Base-by-base conservation (phyloP, 2,329 filamentous ascomycete species). In the Ophiobolus disseminans region DNA sequence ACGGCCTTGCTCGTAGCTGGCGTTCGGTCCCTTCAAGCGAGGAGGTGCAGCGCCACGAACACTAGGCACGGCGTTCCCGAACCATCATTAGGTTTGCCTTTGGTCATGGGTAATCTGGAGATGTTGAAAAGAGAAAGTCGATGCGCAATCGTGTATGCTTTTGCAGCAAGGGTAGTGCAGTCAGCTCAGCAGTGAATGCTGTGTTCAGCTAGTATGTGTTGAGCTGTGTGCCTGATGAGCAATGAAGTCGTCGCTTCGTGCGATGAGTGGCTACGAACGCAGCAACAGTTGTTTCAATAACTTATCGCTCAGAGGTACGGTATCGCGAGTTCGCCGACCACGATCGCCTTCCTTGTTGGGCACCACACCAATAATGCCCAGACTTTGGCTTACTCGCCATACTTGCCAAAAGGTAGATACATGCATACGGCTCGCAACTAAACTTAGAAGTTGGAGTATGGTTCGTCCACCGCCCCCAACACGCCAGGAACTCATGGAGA, bases 1-100 rank as follows among this genome's bases (percentile, higher is more conserved):
- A 37, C 46, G 44, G 38, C 43, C 40, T 46, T 55, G 26, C 41
- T 40, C 34, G 66, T 67, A 64, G 65, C 60, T 66, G 62, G 50
- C 57, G 45, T 42, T 46, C 45, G 44, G 44, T 46, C 44, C 39
- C 28, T 38, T 45, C 48, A 58, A 60, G 57, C 61, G 48, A 61
- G 50, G 31, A 55, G 14, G 44, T 55, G 38, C 49, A 43, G 54
- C 61, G 65, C 66, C 65, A 70, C 62, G 41, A 57, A 45, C 32
- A 40, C 35, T 55, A 45, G 46, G 45, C 38, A 40, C 68, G 66
- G 68, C 62, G 51, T 55, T 50, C 43, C 67, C 66, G 67, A 58
- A 39, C 32, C 44, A 40, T 53, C 39, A 40, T 39, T 32, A 40
- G 38, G 23, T 16, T 56, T 55, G 44, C 50, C 57, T 55, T 51